Conservation (phyloP, 2,329 filamentous ascomycete genomes). For the Helicocarpus griseus region DNA sequence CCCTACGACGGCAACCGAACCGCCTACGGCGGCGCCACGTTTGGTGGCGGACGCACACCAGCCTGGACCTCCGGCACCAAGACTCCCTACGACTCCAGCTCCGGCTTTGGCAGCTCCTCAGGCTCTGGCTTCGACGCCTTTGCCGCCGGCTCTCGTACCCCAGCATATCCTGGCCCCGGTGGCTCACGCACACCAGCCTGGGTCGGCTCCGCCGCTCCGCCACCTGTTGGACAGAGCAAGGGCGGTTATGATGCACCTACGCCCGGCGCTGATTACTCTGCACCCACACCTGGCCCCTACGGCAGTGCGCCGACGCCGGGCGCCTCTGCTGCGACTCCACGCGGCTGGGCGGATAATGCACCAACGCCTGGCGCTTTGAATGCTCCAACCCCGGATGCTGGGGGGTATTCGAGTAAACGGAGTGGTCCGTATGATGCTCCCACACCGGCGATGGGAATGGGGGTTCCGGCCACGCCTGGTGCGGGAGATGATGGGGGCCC, state of each 20-base stretch:
- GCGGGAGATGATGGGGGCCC: conserved; percentile 32
- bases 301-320: conserved; percentile 57
- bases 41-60: conserved; percentile 57
- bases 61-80: conserved; percentile 71
- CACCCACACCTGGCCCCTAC: conserved; percentile 54
- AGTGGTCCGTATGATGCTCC: conserved; percentile 36
- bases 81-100: conserved; percentile 60
- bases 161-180: conserved; percentile 42
- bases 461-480: conserved; percentile 29
- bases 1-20: conserved; percentile 63
- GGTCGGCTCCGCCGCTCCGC: conserved; percentile 22
- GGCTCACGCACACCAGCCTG: conserved; percentile 37
- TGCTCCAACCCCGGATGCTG: conserved; percentile 33
- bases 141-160: conserved; percentile 65
- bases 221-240: conserved; percentile 20
- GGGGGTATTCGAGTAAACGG: conserved; percentile 7
- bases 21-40: conserved; percentile 32
- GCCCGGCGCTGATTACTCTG: conserved; percentile 55
- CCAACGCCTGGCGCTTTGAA: conserved; percentile 38
- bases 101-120: conserved; percentile 57
- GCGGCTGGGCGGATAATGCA: conserved; percentile 34
- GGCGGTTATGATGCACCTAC: conserved; percentile 63
- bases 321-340: conserved; percentile 49
- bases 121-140: conserved; percentile 59
- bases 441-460: conserved; percentile 34